Evolutionary conservation across 305 asterid species (phyloP).

Genomic region (Stenogyne calaminthoides): DNA sequence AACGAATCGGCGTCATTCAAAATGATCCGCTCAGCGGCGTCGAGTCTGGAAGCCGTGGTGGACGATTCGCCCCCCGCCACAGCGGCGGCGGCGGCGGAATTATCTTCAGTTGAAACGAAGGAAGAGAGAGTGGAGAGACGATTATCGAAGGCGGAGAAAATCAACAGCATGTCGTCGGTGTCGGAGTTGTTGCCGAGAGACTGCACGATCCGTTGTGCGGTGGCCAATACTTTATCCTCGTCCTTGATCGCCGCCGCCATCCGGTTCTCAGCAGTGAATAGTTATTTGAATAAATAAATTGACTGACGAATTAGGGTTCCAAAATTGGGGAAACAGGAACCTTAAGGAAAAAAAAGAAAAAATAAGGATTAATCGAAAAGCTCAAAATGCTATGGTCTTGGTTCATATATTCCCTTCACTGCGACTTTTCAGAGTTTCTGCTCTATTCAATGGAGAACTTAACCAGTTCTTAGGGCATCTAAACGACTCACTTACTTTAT

Average conservation of each 20-base stretch:
- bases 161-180: conserved; percentile 78
- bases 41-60: conserved; percentile 48
- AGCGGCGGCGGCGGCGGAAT: conserved; percentile 37
- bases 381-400: conserved; percentile 8
- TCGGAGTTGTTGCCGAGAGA: conserved; percentile 68
- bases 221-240: conserved; percentile 77
- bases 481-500: background rate
- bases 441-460: background rate
- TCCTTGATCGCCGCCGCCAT: conserved; percentile 83
- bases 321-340: conserved; percentile 21
- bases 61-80: conserved; percentile 28
- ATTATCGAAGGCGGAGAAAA: conserved; percentile 77
- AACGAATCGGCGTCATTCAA: conserved; percentile 42
- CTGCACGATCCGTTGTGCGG: conserved; percentile 93
- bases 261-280: background rate
- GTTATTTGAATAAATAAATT: background rate
- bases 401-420: background rate
- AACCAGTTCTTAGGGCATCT: background rate
- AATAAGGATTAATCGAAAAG: background rate
- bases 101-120: conserved; percentile 48
- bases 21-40: conserved; percentile 64
- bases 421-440: background rate
- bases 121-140: conserved; percentile 78
- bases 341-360: too few relatives aligned
- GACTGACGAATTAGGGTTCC: conserved; percentile 39